Base-by-base conservation (phyloP, 805 yeast genomes). In the Myxozyma kluyveri region DNA sequence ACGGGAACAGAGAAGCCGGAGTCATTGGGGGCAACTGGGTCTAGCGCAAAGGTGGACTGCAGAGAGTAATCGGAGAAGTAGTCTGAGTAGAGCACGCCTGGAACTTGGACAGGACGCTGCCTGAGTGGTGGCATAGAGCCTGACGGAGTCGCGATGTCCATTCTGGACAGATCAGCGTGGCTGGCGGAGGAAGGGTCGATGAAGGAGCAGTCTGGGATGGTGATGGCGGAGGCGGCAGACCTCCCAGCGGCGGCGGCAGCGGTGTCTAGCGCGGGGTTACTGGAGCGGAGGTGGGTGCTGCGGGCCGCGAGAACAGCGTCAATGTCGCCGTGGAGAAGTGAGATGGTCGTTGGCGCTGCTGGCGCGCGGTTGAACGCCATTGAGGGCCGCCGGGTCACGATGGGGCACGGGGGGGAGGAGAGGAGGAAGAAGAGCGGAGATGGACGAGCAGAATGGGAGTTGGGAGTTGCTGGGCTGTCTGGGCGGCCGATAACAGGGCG, bases 361-460 rank as follows among this genome's bases (percentile, higher is more conserved):
- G 47, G 47, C 23, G 26, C 32, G 19, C 48, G 27, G 44, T 38
- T 40, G 49, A 40, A 45, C 9, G 49, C 42, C 49, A 45, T 44
- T 5, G 39, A 17, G 19, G 19, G 39, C 21, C 10, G 35, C 9
- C 21, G 14, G 35, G 48, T 32, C 19, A 12, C 21, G 39, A 6
- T 7, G 39, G 39, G 19, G 39, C 12, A 9, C 19, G 5, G 10
- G 5, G 5, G 39, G 39, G 19, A 12, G 39, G 39, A 35, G 19
- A 35, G 39, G 19, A 35, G 39, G 39, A 17, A 21, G 18, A 17
- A 12, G 18, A 21, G 39, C 21, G 24, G 47, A 43, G 2, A 23
- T 19, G 29, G 22, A 43, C 26, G 21, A 14, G 23, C 23, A 7
- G 42, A 9, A n/a, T 24, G 24, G 39, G 21, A 35, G 39, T n/a